Evolutionary conservation across 441 rosid genomes (phyloP).

Genomic region (Corymbia citriodora): DNA sequence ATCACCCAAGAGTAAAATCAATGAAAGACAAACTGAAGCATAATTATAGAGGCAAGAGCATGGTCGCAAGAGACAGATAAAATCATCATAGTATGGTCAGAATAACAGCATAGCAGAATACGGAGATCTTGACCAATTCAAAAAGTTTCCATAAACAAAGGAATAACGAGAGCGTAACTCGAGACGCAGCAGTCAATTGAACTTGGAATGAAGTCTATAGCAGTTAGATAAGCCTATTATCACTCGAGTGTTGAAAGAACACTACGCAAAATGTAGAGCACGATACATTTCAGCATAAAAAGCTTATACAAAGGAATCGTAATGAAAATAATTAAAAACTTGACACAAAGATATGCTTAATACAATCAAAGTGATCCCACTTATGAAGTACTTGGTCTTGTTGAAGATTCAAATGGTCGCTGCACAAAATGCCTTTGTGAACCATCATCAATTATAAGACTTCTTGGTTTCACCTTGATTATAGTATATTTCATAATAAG

Average conservation of each 20-base stretch:
- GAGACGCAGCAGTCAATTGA: background rate
- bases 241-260: background rate
- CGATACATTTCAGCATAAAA: background rate
- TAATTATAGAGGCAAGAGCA: background rate
- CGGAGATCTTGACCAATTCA: background rate
- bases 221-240: background rate
- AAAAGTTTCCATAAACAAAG: background rate
- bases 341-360: background rate
- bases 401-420: background rate
- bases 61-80: background rate
- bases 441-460: background rate
- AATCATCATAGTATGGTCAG: background rate
- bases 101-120: background rate
- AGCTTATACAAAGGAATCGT: background rate
- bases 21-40: background rate
- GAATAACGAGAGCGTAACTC: background rate
- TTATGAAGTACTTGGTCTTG: background rate
- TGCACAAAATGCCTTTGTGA: background rate
- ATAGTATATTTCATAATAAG: background rate
- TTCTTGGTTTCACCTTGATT: background rate
- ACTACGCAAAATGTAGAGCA: background rate
- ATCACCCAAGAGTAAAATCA: background rate
- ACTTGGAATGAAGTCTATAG: background rate
- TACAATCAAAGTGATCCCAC: background rate
- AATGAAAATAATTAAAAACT: background rate